Base-by-base conservation (phyloP, 306 rosid species). In the Macrotyloma uniflorum region DNA sequence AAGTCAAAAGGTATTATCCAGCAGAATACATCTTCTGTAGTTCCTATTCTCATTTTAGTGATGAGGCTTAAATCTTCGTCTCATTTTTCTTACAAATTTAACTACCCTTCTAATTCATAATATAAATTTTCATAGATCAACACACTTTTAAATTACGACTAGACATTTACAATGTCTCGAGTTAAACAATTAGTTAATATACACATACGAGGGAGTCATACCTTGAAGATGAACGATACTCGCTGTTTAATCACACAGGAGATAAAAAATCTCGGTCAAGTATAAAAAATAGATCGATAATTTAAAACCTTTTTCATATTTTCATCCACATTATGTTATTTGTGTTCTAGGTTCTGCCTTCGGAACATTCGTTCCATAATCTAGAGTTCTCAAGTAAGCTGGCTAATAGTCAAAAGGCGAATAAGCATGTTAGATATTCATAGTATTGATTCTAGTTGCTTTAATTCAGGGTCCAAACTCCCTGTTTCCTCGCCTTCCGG, bases 401-500 rank as follows among this genome's bases (percentile, higher is more conserved):
- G 43, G 42, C 45, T 58, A 10, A 42, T 28, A 33, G 20, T 18
- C 20, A 53, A 43, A 38, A 49, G 62, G 70, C 26, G 36, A 35
- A 59, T 63, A 23, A 9, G 42, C 26, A 10, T 16, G 20, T 30
- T 40, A 49, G 65, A 62, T n/a, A 36, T 62, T 92, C 85, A 93
- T 35, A 92, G 84, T 67, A 92, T 87, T 50, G 95, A 87, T 63
- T 95, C 91, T 80, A 95, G 80, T 82, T 87, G 91, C 87, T 82
- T 87, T 75, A 92, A 62, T 75, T 88, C 89, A 4, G 87, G 89
- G 87, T 88, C 98, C 38, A 46, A 76, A 70, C 49, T 80, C 69
- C 78, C 86, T 19, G 80, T 55, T 73, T 85, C 90, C 26, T 32
- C 86, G 11, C 87, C 88, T 79, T 86, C 86, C 4, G 80, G 76